phyloP scores from a whole-genome alignment of 1,284 basidiomycete genomes.

The Leccinum subfulvum region DNA sequence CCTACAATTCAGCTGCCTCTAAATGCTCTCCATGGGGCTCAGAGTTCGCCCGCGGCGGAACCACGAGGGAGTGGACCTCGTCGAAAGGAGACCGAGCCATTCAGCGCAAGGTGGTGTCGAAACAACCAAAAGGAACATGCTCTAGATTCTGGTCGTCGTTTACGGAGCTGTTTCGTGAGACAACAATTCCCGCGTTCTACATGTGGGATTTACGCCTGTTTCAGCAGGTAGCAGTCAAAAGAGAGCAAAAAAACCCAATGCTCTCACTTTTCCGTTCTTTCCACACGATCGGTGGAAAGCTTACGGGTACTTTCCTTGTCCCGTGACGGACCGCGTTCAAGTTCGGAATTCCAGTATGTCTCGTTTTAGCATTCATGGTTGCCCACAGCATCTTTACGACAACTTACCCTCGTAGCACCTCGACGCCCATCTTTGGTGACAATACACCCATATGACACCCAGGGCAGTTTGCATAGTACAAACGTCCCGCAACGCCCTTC shows the following conservation, averaged over 20 bases:
- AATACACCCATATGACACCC: constrained; percentile 25
- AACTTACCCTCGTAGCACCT: constrained; percentile 12
- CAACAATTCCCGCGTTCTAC: not conserved
- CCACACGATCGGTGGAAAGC: constrained; percentile 3
- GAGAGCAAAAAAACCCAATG: not conserved
- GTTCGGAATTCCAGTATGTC: constrained; percentile 41
- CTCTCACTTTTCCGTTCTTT: not conserved
- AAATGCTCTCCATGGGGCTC: not conserved
- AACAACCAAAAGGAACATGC: not conserved
- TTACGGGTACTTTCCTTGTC: not conserved
- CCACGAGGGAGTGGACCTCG: not conserved
- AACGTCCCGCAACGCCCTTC: not conserved
- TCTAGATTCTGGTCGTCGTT: constrained; percentile 1
- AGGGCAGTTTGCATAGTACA: not conserved
- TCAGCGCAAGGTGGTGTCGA: not conserved
- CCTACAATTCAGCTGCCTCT: not conserved
- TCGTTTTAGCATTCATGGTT: not conserved
- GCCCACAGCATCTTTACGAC: not conserved
- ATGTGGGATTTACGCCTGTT: not conserved
- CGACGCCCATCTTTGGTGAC: constrained; percentile 18
- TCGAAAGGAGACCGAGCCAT: not conserved
- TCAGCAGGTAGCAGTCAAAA: not conserved
- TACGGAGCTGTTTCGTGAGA: constrained; percentile 4
- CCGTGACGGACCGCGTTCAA: constrained; percentile 16
- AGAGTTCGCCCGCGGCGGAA: not conserved